Conservation (phyloP, 2,329 filamentous ascomycete genomes). For the Zymoseptoria crescenta region DNA sequence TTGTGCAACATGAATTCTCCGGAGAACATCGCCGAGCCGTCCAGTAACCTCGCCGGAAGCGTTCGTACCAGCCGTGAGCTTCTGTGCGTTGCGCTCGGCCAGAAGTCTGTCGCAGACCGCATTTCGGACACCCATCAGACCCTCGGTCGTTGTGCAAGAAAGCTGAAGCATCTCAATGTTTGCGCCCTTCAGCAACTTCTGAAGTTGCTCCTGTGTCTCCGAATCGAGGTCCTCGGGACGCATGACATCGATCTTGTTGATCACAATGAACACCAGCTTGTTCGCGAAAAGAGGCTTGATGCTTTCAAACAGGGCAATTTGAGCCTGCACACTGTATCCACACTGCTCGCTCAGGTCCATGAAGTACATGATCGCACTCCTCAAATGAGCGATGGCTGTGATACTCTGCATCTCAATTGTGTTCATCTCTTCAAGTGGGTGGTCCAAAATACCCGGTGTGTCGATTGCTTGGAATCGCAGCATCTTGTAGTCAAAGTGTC, state of each 20-base stretch:
- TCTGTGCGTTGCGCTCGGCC: conserved; percentile 87
- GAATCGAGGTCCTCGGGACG: conserved; percentile 78
- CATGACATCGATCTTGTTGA: conserved; percentile 97
- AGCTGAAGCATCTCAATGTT: conserved; percentile 90
- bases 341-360: conserved; percentile 98
- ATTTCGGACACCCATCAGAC: conserved; percentile 91
- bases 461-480: conserved; percentile 87
- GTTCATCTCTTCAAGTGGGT: conserved; percentile 98
- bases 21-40: conserved; percentile 80
- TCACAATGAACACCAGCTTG: conserved; percentile 90
- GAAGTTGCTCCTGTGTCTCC: conserved; percentile 68
- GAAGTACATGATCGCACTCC: conserved; percentile 93
- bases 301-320: conserved; percentile 91
- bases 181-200: conserved; percentile 71
- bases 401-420: conserved; percentile 99
- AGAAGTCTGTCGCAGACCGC: conserved; percentile 87
- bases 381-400: conserved; percentile 91
- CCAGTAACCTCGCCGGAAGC: conserved; percentile 67
- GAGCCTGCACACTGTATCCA: conserved; percentile 84
- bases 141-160: conserved; percentile 91
- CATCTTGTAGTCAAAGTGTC: conserved; percentile 97
- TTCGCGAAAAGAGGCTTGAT: conserved; percentile 96
- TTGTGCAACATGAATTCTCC: conserved; percentile 93
- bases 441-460: conserved; percentile 95
- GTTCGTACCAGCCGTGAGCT: conserved; percentile 82